Evolutionary conservation across 164 flowering plant genomes (phyloP), one percentile per base, ranked within the genome.

Genomic region (Tinospora cordifolia): DNA sequence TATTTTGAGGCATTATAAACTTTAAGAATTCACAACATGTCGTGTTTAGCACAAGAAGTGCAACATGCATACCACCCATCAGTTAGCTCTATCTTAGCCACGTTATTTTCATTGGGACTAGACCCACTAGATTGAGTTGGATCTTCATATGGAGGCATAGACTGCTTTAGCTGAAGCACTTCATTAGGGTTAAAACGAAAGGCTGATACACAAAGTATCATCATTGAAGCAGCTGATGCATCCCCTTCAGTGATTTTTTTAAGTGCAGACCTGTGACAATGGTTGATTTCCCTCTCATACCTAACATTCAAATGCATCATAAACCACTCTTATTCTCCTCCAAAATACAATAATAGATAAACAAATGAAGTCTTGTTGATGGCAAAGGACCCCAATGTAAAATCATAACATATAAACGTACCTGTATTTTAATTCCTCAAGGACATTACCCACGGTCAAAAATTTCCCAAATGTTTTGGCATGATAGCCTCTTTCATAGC

Each of bases 211-310:
- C 97, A 91, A 9, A 95, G 83, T 39, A 90, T 85, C 81, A 92
- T 46, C 88, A 85, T 81, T 69, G 87, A 83, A 80, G 91, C 83
- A 73, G 97, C 85, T 21, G 85, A 82, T 65, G 87, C 87, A 83
- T 87, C 96, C 49, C 99, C 98, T 77, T 88, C 98, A 63, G 91
- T 81, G 69, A 95, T 87, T 83, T 84, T 84, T 79, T 87, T 95
- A 64, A 92, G 82, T 70, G 96, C 89, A 72, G 99, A 95, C 44
- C 91, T 83, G 67, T 90, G 97, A 57, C 96, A 93, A 82, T 85
- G 86, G 82, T 95, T 92, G 68, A 88, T 90, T 87, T 95, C 99
- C 81, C 90, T 88, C 74, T 95, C 99, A 76, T 92, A 95, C 80
- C 99, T 95, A 64, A 64, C 30, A 66, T 65, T 54, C 41, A 79